A percentile compares a stretch with the other conserved stretches of the same genome.
phyloP scores from a whole-genome alignment of 805 yeast genomes.

The Saccharomyces kudriavzevii region DNA sequence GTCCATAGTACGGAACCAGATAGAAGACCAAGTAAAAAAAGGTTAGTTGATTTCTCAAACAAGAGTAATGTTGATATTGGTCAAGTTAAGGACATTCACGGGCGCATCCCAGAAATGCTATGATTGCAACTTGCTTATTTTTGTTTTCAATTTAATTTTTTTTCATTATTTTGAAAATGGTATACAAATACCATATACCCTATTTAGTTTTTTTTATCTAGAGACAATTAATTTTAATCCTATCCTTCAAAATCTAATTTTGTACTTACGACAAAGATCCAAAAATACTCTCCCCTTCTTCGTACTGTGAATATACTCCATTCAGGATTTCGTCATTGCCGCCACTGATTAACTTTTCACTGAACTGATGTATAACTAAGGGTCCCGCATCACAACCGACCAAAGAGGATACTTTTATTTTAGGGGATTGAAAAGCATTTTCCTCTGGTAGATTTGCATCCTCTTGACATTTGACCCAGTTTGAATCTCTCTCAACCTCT shows the following conservation, averaged over 20 bases:
- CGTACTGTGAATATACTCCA: slow-evolving; percentile 2
- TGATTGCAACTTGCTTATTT: slow-evolving; percentile 6
- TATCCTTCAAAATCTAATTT: background rate
- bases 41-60: slow-evolving; percentile 31
- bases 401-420: slow-evolving; percentile 29
- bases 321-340: background rate
- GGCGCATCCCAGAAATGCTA: slow-evolving; percentile 26
- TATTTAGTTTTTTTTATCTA: background rate
- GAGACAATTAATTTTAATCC: background rate
- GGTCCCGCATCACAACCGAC: slow-evolving; percentile 37
- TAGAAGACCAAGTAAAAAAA: slow-evolving; percentile 30
- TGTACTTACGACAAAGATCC: background rate
- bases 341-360: slow-evolving; percentile 16
- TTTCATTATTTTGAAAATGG: background rate
- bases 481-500: slow-evolving; percentile 23
- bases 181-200: background rate
- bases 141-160: background rate
- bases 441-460: slow-evolving; percentile 17
- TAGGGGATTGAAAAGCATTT: slow-evolving; percentile 9
- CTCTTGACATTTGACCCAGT: slow-evolving; percentile 25
- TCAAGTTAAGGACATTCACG: slow-evolving; percentile 27
- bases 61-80: slow-evolving; percentile 29
- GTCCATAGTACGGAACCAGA: slow-evolving; percentile 21
- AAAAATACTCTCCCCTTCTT: background rate
- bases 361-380: slow-evolving; percentile 34